Base-by-base conservation (phyloP, 2,329 filamentous ascomycete species). In the Dactylonectria macrodidyma region DNA sequence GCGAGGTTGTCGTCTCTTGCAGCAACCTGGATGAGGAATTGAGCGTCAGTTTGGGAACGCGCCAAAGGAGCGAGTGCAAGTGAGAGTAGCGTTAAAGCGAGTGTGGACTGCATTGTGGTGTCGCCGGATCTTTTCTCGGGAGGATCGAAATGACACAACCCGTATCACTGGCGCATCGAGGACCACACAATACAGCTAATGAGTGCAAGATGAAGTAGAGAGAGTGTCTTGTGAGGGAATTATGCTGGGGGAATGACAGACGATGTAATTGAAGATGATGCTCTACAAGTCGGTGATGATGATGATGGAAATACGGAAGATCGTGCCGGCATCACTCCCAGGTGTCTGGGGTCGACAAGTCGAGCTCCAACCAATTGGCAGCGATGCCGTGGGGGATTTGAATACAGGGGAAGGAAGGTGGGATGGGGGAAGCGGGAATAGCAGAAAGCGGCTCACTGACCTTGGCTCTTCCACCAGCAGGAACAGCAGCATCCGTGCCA, bases 1-100 rank as follows among this genome's bases (percentile, higher is more conserved):
- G 83, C 82, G 14, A 83, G 78, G 36, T 62, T 48, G 36, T 69
- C 57, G 38, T 65, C 63, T 41, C 70, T 66, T 26, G 59, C 50
- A 12, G 65, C 41, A 56, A 69, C 22, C 73, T 80, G 73, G 2
- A 72, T 52, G 9, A 52, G 50, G 9, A 65, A 58, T 57, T 71
- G 65, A 47, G 64, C 3, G 70, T 79, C 65, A 79, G 78, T 72
- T 44, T 64, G 51, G 11, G 62, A 64, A 19, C 52, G 34, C 22
- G 48, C 59, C 26, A 70, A 41, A 57, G 69, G 48, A 41, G 59
- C 61, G 33, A 71, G 26, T 26, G 48, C 57, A 16, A 64, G 48
- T 24, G 64, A 62, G 5, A 73, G 54, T 19, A 72, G 36, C 6
- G 47, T 44, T 19, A 67, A 14, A 38, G 68, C 9, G 52, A 68